phyloP scores from a whole-genome alignment of 352 stramenopile genomes.

The Pythium scleroteichum region DNA sequence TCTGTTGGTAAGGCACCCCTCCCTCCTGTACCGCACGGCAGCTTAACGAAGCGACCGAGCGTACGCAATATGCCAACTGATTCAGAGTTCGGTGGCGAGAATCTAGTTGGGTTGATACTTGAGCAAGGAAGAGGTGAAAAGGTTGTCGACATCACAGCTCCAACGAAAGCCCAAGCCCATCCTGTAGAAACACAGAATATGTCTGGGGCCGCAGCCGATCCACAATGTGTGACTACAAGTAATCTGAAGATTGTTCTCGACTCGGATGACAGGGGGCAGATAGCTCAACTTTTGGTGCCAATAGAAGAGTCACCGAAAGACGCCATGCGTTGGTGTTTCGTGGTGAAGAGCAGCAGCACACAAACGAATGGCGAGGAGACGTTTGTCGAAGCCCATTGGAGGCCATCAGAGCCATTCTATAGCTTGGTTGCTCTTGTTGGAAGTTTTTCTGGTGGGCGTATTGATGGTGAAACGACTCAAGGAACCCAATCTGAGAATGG shows the following conservation, averaged over 20 bases:
- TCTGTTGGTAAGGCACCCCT: constrained; percentile 57
- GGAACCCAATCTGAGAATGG: background rate
- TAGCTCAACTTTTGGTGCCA: constrained; percentile 63
- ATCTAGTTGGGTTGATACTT: too few species aligned
- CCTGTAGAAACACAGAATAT: background rate
- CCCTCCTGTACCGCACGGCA: constrained; percentile 52
- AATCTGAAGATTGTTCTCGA: constrained; percentile 33
- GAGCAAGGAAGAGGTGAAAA: constrained; percentile 14
- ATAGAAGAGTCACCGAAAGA: constrained; percentile 74
- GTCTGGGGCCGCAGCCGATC: background rate
- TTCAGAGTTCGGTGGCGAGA: constrained; percentile 1
- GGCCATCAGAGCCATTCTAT: constrained; percentile 42
- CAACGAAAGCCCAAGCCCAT: constrained; percentile 15
- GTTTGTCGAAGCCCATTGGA: constrained; percentile 62
- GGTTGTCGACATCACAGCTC: constrained; percentile 21
- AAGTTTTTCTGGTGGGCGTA: background rate
- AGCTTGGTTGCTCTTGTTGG: constrained; percentile 50
- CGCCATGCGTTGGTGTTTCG: constrained; percentile 48
- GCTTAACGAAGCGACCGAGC: constrained; percentile 33
- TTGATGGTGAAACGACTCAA: background rate
- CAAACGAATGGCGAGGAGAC: constrained; percentile 14
- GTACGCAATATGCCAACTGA: constrained; percentile 9
- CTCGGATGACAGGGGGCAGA: constrained; percentile 34
- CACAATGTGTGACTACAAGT: background rate
- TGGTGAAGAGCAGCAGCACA: background rate